These are phyloP conservation scores for Trapa bicornis DNA, from an alignment of 345 rosid genomes.

Conservation along the genomic window DNA sequence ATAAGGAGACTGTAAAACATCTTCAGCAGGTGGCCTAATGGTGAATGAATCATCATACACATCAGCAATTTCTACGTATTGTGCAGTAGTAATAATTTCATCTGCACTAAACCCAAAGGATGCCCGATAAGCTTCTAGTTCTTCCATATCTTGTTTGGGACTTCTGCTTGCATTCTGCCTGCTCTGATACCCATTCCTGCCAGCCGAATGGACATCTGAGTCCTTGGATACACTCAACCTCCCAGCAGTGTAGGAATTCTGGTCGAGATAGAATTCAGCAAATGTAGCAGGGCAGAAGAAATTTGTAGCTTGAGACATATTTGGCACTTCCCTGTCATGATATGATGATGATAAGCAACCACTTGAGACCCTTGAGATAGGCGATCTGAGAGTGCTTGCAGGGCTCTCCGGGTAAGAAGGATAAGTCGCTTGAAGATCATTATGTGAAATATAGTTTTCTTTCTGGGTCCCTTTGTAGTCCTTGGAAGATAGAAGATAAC, in stretches of 20 bases:
- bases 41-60: slow-evolving; percentile 63
- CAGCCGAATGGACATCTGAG: slow-evolving; percentile 45
- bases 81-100: slow-evolving; percentile 63
- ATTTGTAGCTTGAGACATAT: slow-evolving; percentile 53
- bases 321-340: slow-evolving; percentile 51
- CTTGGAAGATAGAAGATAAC: slow-evolving; percentile 40
- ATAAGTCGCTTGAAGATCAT: slow-evolving; percentile 12
- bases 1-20: slow-evolving; percentile 17
- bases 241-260: slow-evolving; percentile 70
- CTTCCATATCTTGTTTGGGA: slow-evolving; percentile 69
- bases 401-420: slow-evolving; percentile 83
- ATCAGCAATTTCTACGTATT: slow-evolving; percentile 77
- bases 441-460: too few relatives aligned
- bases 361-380: slow-evolving; percentile 48
- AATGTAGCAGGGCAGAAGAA: slow-evolving; percentile 95
- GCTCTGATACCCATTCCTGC: slow-evolving; percentile 53
- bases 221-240: slow-evolving; percentile 89
- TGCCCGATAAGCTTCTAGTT: slow-evolving; percentile 86
- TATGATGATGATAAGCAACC: slow-evolving; percentile 65
- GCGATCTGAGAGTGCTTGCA: slow-evolving; percentile 66
- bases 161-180: slow-evolving; percentile 23
- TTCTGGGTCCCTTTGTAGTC: slow-evolving; percentile 35
- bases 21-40: slow-evolving; percentile 41
- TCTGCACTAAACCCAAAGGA: slow-evolving; percentile 96
- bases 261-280: slow-evolving; percentile 79